These are phyloP conservation scores for Diaporthe citrichinensis DNA, from an alignment of 2,329 filamentous ascomycete species.

Conservation along the genomic window DNA sequence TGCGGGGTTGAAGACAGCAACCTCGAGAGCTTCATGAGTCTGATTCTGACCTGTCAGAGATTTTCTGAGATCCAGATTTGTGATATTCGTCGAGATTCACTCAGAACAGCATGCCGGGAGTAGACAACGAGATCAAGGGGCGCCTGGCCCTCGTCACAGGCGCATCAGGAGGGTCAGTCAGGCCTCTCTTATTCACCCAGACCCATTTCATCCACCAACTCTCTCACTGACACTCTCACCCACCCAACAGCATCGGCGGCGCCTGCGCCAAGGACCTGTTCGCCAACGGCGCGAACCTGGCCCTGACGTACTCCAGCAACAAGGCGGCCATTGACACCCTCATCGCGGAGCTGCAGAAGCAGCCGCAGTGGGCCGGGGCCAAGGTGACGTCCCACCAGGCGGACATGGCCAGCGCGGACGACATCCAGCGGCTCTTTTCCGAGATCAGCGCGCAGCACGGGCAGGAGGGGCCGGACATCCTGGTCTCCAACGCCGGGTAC, in stretches of 20 bases:
- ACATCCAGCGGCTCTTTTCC: constrained; percentile 67
- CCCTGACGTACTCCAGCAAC: constrained; percentile 71
- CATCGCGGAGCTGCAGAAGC: constrained; percentile 55
- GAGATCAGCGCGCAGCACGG: constrained; percentile 68
- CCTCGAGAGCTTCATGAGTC: not conserved
- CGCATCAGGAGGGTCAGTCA: constrained; percentile 70
- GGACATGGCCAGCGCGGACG: constrained; percentile 68
- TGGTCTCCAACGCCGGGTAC: constrained; percentile 77
- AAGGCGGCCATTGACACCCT: constrained; percentile 61
- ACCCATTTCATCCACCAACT: not conserved
- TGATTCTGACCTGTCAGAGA: not conserved
- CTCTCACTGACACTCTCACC: constrained; percentile 15
- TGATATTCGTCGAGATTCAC: too few species aligned
- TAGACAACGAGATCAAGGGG: constrained; percentile 63
- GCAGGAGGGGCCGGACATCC: constrained; percentile 69
- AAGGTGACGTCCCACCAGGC: constrained; percentile 68
- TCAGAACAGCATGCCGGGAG: constrained; percentile 34
- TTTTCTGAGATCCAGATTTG: not conserved
- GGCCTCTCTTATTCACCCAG: not conserved
- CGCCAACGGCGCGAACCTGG: constrained; percentile 65
- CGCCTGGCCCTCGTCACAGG: constrained; percentile 72
- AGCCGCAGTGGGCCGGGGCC: constrained; percentile 50
- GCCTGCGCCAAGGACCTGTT: constrained; percentile 71
- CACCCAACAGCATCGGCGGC: constrained; percentile 66
- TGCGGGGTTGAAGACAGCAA: constrained; percentile 15